Conservation (phyloP, 2,329 filamentous ascomycete species). For the Neofusicoccum sp. region DNA sequence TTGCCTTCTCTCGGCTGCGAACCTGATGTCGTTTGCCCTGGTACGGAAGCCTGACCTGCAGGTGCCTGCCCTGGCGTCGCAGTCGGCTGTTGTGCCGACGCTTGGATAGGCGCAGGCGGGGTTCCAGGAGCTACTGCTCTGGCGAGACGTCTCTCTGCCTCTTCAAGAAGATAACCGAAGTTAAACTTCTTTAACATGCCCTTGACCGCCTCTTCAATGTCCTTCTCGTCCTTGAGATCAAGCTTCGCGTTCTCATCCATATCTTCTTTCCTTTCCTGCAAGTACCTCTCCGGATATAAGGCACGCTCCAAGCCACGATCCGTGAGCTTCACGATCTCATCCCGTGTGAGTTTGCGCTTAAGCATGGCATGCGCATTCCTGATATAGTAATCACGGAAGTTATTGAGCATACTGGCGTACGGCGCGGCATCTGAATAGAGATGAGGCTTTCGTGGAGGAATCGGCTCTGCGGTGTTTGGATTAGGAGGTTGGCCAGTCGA, state of each 20-base stretch:
- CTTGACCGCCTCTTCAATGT: slow-evolving; percentile 18
- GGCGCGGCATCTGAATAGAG: slow-evolving; percentile 9
- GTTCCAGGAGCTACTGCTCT: neutral
- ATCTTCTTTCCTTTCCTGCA: neutral
- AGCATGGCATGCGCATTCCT: slow-evolving; percentile 8
- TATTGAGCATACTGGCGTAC: slow-evolving; percentile 16
- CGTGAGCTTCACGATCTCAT: slow-evolving; percentile 10
- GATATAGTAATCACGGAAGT: slow-evolving; percentile 17
- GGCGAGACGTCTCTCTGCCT: slow-evolving; percentile 8
- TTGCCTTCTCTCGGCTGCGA: neutral
- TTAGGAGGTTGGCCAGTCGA: neutral
- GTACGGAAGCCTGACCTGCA: neutral
- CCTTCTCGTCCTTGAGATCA: slow-evolving; percentile 18
- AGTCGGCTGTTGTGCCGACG: neutral
- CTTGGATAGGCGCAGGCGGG: neutral
- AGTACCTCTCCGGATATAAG: slow-evolving; percentile 11
- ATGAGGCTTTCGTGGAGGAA: slow-evolving; percentile 10
- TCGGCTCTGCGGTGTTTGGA: neutral
- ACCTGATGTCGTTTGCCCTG: neutral
- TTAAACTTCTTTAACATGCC: slow-evolving; percentile 18
- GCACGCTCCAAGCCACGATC: slow-evolving; percentile 17
- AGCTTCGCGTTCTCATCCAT: slow-evolving; percentile 9
- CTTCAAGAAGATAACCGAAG: slow-evolving; percentile 10
- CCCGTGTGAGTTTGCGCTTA: slow-evolving; percentile 3
- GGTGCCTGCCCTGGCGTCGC: neutral